Evolutionary conservation across 495 filamentous ascomycete genomes (phyloP).

Genomic region (Aspergillus affinis): DNA sequence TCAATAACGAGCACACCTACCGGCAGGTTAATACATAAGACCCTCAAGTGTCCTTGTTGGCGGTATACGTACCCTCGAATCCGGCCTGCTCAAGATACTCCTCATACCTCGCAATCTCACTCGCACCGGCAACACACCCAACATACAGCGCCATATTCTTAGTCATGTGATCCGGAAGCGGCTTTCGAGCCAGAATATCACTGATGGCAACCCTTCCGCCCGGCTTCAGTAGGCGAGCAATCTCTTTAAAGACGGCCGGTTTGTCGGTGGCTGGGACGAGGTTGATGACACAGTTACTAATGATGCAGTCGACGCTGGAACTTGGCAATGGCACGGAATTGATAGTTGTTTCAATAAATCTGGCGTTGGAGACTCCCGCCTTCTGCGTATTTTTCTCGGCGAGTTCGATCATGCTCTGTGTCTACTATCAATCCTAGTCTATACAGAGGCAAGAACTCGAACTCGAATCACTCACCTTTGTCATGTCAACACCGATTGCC

Average conservation of each 20-base stretch:
- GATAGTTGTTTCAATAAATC: constrained; percentile 51
- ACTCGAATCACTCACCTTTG: constrained; percentile 37
- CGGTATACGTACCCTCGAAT: constrained; percentile 42
- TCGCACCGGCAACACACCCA: no score
- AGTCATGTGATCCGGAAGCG: no score
- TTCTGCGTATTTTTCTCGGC: constrained; percentile 36
- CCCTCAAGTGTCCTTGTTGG: not conserved
- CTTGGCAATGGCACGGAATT: constrained; percentile 43
- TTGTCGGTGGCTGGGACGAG: constrained; percentile 57
- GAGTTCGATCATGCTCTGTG: constrained; percentile 55
- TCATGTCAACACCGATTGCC: constrained; percentile 65
- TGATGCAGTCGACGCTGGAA: constrained; percentile 52
- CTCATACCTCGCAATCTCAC: no score
- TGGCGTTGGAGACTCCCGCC: constrained; percentile 34
- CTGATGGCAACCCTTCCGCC: no score
- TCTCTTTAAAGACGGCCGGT: constrained; percentile 43
- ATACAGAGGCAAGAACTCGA: not conserved
- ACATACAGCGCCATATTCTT: no score
- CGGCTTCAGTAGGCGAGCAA: no score
- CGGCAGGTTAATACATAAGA: not conserved
- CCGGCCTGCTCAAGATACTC: constrained; percentile 29
- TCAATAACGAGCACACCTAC: constrained; percentile 52
- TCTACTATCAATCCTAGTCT: not conserved
- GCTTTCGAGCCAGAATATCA: no score
- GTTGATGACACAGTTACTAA: constrained; percentile 61